These are phyloP conservation scores for Nigrospora osmanthi DNA, from an alignment of 2,329 filamentous ascomycete genomes.

Conservation along the genomic window DNA sequence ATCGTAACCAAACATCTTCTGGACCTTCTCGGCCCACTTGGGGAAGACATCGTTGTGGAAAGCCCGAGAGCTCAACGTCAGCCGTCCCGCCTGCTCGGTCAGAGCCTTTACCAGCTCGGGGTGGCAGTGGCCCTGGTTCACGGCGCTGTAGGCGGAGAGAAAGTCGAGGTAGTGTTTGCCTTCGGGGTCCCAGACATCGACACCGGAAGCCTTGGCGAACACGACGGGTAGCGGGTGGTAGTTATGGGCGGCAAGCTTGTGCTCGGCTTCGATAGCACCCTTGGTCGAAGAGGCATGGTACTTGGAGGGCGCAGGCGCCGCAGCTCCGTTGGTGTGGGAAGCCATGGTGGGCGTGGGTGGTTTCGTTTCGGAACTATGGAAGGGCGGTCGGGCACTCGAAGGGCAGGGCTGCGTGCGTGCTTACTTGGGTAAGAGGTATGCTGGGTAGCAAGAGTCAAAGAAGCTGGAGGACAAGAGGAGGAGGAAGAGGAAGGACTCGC, in stretches of 20 bases:
- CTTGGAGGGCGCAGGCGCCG: conserved; percentile 24
- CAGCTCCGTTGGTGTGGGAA: conserved; percentile 44
- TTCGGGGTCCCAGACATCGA: conserved; percentile 94
- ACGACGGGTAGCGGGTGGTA: conserved; percentile 96
- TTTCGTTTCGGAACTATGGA: too few species aligned
- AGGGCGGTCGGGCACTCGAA: too few species aligned
- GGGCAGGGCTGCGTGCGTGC: too few species aligned
- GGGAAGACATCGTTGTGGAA: conserved; percentile 99
- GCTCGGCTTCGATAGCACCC: conserved; percentile 72
- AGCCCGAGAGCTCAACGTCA: conserved; percentile 88
- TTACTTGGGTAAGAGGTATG: too few species aligned
- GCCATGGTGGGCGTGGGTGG: conserved; percentile 35
- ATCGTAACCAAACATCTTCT: conserved; percentile 83
- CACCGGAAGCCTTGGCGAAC: conserved; percentile 77
- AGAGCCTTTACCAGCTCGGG: conserved; percentile 89
- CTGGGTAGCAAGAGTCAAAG: too few species aligned
- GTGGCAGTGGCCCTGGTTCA: conserved; percentile 98
- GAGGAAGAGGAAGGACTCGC: too few species aligned
- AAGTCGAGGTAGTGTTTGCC: conserved; percentile 95
- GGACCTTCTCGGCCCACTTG: conserved; percentile 88
- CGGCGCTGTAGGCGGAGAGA: conserved; percentile 93
- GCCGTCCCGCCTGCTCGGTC: conserved; percentile 76
- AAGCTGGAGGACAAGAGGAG: too few species aligned
- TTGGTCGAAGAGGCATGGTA: conserved; percentile 74
- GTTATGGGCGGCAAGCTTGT: conserved; percentile 89